phyloP scores from a whole-genome alignment of 768 basidiomycete species.

The Boletus coccyginus region DNA sequence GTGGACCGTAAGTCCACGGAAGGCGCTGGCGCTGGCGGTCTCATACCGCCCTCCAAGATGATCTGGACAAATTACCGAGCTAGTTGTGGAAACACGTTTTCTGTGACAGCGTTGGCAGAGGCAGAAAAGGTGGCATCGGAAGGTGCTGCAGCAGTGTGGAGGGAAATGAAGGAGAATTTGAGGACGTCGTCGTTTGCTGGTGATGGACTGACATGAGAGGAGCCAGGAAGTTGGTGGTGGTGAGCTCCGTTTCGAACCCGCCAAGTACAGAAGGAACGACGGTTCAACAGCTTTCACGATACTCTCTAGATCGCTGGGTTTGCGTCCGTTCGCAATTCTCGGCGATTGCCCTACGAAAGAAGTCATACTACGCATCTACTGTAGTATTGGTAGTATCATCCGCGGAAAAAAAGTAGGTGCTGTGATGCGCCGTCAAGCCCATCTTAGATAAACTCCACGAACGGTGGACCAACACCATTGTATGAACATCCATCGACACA shows the following conservation, averaged over 20 bases:
- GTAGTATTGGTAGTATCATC: not conserved
- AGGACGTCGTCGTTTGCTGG: conserved; percentile 17
- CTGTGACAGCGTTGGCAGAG: conserved; percentile 39
- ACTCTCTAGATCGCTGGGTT: not conserved
- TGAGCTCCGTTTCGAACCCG: not conserved
- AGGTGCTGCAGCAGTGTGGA: conserved; percentile 49
- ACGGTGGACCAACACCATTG: conserved; percentile 23
- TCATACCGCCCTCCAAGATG: conserved; percentile 26
- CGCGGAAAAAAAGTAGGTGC: not conserved
- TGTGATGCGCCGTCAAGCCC: not conserved
- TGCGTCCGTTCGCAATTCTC: not conserved
- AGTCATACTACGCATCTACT: not conserved
- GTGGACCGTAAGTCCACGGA: not conserved
- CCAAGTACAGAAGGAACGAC: not conserved
- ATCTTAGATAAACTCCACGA: not conserved
- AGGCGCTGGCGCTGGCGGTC: not conserved
- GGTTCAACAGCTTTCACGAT: not conserved
- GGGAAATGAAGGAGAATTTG: conserved; percentile 45
- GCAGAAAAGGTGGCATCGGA: conserved; percentile 48
- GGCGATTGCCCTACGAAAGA: too few relatives aligned
- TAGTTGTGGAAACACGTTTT: conserved; percentile 27
- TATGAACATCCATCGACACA: conserved; percentile 11
- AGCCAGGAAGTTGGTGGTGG: not conserved
- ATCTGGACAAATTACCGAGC: conserved; percentile 26
- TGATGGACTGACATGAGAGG: conserved; percentile 37